Conservation (phyloP, 345 rosid species). For the Limnanthes douglasii region DNA sequence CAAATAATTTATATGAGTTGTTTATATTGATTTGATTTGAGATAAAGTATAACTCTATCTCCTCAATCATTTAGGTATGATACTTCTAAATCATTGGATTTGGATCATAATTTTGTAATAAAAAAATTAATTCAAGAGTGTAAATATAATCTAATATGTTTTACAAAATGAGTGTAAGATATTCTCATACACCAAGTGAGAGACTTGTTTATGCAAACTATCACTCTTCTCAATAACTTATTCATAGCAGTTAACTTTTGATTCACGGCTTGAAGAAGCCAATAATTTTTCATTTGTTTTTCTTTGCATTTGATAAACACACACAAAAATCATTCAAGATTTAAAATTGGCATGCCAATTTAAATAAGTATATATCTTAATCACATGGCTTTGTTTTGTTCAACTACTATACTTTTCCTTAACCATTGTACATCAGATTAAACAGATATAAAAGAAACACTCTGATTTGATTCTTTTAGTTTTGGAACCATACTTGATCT, state of each 20-base stretch:
- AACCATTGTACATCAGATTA: too few species aligned
- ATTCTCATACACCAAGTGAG: constrained; percentile 90
- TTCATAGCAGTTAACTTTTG: constrained; percentile 94
- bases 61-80: too few species aligned
- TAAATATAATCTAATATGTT: too few species aligned
- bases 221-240: constrained; percentile 96
- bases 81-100: too few species aligned
- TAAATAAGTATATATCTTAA: too few species aligned
- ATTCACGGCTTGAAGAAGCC: constrained; percentile 87
- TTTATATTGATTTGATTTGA: too few species aligned
- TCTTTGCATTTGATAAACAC: constrained; percentile 87
- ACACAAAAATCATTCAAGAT: too few species aligned
- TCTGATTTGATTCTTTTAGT: constrained; percentile 48
- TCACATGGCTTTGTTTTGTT: too few species aligned
- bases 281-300: constrained; percentile 94
- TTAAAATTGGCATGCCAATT: too few species aligned
- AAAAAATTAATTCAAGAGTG: constrained; percentile 11
- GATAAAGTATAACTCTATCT: too few species aligned
- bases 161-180: constrained; percentile 63
- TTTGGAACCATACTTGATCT: constrained; percentile 99
- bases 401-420: too few species aligned
- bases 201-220: constrained; percentile 94
- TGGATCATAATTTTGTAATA: constrained; percentile 1
- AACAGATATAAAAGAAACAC: constrained; percentile 3
- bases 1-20: too few species aligned